These are phyloP conservation scores for Scopulariopsis brevicaulis DNA, from an alignment of 2,329 filamentous ascomycete species.

Conservation along the genomic window DNA sequence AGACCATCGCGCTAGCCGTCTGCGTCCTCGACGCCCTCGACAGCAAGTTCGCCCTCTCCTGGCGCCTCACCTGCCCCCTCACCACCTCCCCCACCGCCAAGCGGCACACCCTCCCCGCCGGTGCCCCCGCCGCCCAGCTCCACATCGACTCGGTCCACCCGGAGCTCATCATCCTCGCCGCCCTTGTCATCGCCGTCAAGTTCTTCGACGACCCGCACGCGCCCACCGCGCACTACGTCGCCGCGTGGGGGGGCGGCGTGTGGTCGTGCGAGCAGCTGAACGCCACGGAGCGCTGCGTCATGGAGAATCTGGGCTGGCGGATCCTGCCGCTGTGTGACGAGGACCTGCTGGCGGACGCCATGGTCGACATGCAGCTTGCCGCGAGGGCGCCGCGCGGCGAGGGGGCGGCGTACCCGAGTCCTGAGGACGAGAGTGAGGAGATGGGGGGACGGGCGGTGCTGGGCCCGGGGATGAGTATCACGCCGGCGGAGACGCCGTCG, in stretches of 20 bases:
- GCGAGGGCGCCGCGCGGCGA: slow-evolving; percentile 17
- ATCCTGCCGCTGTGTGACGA: slow-evolving; percentile 49
- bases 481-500: slow-evolving; percentile 24
- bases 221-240: slow-evolving; percentile 38
- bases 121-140: slow-evolving; percentile 22
- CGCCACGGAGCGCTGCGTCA: slow-evolving; percentile 50
- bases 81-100: slow-evolving; percentile 19
- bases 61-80: slow-evolving; percentile 46
- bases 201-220: slow-evolving; percentile 50
- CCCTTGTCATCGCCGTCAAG: slow-evolving; percentile 53
- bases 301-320: slow-evolving; percentile 52
- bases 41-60: slow-evolving; percentile 49
- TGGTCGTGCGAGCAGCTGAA: slow-evolving; percentile 55
- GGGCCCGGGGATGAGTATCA: slow-evolving; percentile 26
- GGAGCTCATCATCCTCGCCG: slow-evolving; percentile 51
- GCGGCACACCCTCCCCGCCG: slow-evolving; percentile 35
- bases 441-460: slow-evolving; percentile 19
- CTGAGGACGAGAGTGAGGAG: slow-evolving; percentile 5
- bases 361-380: slow-evolving; percentile 54
- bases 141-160: slow-evolving; percentile 52
- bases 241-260: slow-evolving; percentile 38
- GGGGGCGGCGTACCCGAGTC: background rate
- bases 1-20: slow-evolving; percentile 52
- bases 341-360: slow-evolving; percentile 43
- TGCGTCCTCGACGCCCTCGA: slow-evolving; percentile 56